Conservation (phyloP, 306 rosid species). For the Prosopis cineraria region DNA sequence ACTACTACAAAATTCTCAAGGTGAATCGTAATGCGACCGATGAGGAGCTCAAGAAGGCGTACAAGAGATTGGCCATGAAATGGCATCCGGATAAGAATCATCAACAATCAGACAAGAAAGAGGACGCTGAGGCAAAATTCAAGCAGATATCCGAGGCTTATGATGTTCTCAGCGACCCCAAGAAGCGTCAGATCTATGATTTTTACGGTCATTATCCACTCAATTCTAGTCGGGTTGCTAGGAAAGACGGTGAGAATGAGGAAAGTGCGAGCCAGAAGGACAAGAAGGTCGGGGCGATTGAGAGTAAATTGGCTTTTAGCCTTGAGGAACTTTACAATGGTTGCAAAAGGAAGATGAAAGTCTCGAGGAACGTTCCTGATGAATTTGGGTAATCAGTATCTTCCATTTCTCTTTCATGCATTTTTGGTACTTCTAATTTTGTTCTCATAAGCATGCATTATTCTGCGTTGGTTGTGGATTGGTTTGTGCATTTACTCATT, state of each 20-base stretch:
- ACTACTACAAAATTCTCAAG: slow-evolving; percentile 72
- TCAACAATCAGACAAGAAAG: slow-evolving; percentile 40
- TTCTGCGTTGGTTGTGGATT: not conserved
- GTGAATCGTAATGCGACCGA: slow-evolving; percentile 62
- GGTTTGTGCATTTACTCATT: not conserved
- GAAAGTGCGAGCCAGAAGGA: slow-evolving; percentile 21
- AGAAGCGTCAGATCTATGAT: slow-evolving; percentile 85
- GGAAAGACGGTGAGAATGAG: slow-evolving; percentile 13
- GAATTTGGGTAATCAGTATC: slow-evolving; percentile 56
- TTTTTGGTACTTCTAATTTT: not conserved
- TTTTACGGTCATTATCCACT: slow-evolving; percentile 65
- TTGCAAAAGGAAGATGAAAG: slow-evolving; percentile 56
- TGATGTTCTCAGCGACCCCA: slow-evolving; percentile 71
- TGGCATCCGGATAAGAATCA: slow-evolving; percentile 82
- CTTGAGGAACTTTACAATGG: slow-evolving; percentile 86
- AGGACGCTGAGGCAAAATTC: slow-evolving; percentile 71
- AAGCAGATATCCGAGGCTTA: slow-evolving; percentile 78
- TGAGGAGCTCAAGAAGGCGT: slow-evolving; percentile 77
- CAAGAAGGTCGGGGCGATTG: slow-evolving; percentile 24
- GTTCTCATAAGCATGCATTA: not conserved
- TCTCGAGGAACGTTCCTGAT: slow-evolving; percentile 61
- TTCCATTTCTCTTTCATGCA: not conserved
- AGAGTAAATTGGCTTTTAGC: slow-evolving; percentile 55
- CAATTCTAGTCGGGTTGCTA: slow-evolving; percentile 32
- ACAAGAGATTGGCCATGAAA: slow-evolving; percentile 63